Base-by-base conservation (phyloP, 2,329 filamentous ascomycete genomes). In the Phialophora chinensis region DNA sequence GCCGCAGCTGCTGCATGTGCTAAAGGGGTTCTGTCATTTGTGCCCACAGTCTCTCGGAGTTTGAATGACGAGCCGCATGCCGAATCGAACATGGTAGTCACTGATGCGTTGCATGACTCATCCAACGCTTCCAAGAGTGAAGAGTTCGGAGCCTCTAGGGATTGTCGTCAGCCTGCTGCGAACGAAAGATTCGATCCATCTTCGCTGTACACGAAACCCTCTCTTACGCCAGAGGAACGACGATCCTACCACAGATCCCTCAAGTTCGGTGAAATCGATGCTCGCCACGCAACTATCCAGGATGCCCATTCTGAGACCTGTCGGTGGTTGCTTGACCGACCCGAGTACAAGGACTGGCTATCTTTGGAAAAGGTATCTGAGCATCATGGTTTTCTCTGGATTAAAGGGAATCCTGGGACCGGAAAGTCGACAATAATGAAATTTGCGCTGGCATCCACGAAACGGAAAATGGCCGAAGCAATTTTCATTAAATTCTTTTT, bases 401-500 rank as follows among this genome's bases (percentile, higher is more conserved):
- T 78, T 23, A 76, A 75, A 62, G 79, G 80, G 0, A 79, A 81
- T 12, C 78, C 80, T 12, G 79, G 78, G 11, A 73, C 75, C 0
- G 80, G 80, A 2, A 82, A 82, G 64, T 81, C 79, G 8, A 83
- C 79, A 0, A 62, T 82, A 1, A 83, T 83, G 79, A 83, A 83
- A 57, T 82, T 79, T 54, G n/a, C 12, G 2, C 25, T 55, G 52
- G 23, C n/a, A 31, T 6, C n/a, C n/a, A 55, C 20, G 17, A 49
- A 49, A 49, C 44, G 44, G 10, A 49, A 0, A 11, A 49, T 49
- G 17, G 1, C 44, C 17, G 44, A n/a, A 49, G 44, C 20, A 23
- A 49, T 49, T 1, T 17, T 49, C 44, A n/a, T 49, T 2, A 49
- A 7, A 20, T 49, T 49, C 44, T 49, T 49, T 49, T 49, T 49